phyloP scores from a whole-genome alignment of 2,329 filamentous ascomycete species.

The Thelonectria rubi region DNA sequence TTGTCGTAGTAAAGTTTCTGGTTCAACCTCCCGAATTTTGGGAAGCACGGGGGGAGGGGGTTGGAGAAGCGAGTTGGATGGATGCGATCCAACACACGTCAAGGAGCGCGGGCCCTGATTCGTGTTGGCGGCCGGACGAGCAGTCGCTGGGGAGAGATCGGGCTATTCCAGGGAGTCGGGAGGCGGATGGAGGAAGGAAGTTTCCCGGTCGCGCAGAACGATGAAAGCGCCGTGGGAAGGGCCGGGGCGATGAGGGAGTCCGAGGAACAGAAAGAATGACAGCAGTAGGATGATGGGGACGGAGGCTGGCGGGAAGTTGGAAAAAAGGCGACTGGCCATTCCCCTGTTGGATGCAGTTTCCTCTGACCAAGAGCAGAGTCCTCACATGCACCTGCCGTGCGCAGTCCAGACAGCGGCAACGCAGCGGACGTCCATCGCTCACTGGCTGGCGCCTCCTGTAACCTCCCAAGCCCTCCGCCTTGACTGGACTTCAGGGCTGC shows the following conservation, averaged over 20 bases:
- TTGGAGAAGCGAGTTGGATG: constrained; percentile 33
- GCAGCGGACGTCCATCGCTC: constrained; percentile 9
- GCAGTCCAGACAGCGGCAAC: neutral
- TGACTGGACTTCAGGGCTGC: constrained; percentile 21
- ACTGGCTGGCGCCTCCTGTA: constrained; percentile 26
- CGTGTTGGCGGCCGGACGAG: constrained; percentile 32
- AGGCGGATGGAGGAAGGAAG: constrained; percentile 29
- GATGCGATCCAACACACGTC: constrained; percentile 36
- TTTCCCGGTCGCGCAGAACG: constrained; percentile 17
- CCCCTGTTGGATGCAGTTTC: constrained; percentile 14
- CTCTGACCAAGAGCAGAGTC: neutral
- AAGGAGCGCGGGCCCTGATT: constrained; percentile 30
- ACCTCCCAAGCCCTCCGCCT: constrained; percentile 22
- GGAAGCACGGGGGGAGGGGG: constrained; percentile 34
- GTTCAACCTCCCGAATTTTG: constrained; percentile 50
- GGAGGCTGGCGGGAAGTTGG: constrained; percentile 8
- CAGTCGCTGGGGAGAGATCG: constrained; percentile 16
- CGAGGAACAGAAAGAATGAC: constrained; percentile 10
- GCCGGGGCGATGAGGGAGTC: constrained; percentile 6
- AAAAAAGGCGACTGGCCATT: constrained; percentile 14
- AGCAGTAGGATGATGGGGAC: constrained; percentile 12
- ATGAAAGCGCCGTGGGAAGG: constrained; percentile 11
- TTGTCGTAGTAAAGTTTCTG: constrained; percentile 42
- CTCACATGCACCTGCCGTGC: neutral
- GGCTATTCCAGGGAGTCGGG: constrained; percentile 23